Base-by-base conservation (phyloP, 805 yeast genomes). In the Schizosaccharomyces lindneri region DNA sequence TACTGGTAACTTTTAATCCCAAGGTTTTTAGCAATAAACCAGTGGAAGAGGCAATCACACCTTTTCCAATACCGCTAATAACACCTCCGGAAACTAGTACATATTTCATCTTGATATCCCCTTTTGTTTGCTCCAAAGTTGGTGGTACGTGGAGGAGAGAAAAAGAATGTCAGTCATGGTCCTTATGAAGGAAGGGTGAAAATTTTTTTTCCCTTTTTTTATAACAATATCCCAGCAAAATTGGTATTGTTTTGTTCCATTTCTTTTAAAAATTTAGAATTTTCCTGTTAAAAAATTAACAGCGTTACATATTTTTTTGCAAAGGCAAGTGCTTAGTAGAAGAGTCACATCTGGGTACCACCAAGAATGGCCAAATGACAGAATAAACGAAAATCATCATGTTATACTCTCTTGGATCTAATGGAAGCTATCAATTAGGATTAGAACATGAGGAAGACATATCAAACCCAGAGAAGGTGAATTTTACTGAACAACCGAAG, bases 31-130 rank as follows among this genome's bases (percentile, higher is more conserved):
- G 79, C 65, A 93, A 73, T 74, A 93, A 81, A 64, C 99, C 99
- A 43, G 97, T 93, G 64, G 97, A 87, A 43, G 97, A 88, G 64
- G 99, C 98, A 63, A 74, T 78, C 65, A 93, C 98, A 73, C 99
- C 99, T 73, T 93, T 93, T 73, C 99, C 99, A 72, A 93, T 93
- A 75, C 99, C 99, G 68, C 95, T 86, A 68, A 93, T 93, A 68
- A 93, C 99, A 70, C 72, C 98, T 73, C 98, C 98, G 63, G 97
- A 89, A 59, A 93, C 98, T 69, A 93, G 94, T 69, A 93, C 97
- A 95, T 88, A 93, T 75, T 93, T 93, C 97, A 93, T 90, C 62
- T n/a, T 63, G 32, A 17, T 21, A 17, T 51, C 57, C 57, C 57
- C 57, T 51, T 21, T 19, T 51, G 57, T 29, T 51, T 51, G 57